Conservation (phyloP, 805 yeast genomes). For the Yamadazyma tumulicola region DNA sequence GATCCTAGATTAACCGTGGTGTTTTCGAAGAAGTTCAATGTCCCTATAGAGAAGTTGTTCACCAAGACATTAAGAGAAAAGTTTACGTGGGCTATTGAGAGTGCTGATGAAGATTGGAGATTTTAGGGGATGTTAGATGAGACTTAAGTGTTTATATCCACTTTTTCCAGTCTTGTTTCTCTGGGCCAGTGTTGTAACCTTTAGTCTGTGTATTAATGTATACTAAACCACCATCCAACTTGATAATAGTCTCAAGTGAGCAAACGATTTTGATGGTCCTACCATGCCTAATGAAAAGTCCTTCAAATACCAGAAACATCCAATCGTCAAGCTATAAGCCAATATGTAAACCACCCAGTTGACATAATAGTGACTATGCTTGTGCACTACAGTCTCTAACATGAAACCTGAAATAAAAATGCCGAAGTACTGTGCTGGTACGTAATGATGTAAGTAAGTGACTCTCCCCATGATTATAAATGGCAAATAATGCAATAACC, state of each 20-base stretch:
- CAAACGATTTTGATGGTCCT: conserved; percentile 26
- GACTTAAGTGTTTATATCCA: too few species aligned
- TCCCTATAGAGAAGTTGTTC: conserved; percentile 89
- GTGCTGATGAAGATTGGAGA: conserved; percentile 83
- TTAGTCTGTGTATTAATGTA: conserved; percentile 2
- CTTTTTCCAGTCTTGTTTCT: too few species aligned
- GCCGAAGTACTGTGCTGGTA: conserved; percentile 53
- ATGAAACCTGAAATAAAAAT: conserved; percentile 66
- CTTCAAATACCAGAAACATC: conserved; percentile 55
- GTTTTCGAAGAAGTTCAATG: conserved; percentile 79
- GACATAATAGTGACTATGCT: conserved; percentile 13
- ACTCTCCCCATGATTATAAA: conserved; percentile 43
- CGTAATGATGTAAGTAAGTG: conserved; percentile 43
- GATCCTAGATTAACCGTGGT: conserved; percentile 90
- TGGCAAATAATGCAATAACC: conserved; percentile 40
- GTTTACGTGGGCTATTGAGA: conserved; percentile 93
- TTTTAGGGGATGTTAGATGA: too few species aligned
- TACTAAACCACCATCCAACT: conserved; percentile 19
- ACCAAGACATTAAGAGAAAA: conserved; percentile 90
- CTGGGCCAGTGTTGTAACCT: not conserved
- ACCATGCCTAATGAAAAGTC: conserved; percentile 82
- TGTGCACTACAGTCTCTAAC: conserved; percentile 39
- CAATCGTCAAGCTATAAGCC: conserved; percentile 50
- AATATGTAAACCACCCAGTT: conserved; percentile 33
- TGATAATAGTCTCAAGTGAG: conserved; percentile 28